A percentile compares a stretch with the other conserved stretches of the same genome.
Evolutionary conservation across 2,329 filamentous ascomycete species (phyloP).

Genomic region (Beauveria pseudobassiana): DNA sequence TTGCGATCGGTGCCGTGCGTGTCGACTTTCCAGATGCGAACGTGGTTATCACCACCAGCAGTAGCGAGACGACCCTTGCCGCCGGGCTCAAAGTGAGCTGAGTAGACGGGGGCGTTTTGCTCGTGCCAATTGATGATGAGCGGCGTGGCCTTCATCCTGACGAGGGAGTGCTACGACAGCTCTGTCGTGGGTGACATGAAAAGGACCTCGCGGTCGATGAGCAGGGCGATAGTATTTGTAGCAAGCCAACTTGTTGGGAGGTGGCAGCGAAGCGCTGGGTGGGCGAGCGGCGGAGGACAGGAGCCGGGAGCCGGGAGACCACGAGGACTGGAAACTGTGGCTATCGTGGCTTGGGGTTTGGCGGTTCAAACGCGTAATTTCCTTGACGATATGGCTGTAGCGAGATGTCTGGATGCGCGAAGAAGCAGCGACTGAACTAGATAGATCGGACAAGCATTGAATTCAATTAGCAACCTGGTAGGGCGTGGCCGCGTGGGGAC

Average conservation of each 20-base stretch:
- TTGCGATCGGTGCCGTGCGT: conserved; percentile 76
- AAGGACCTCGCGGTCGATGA: background rate
- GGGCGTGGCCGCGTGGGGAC: background rate
- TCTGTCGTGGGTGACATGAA: conserved; percentile 6
- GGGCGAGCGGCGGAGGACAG: background rate
- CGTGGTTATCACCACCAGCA: conserved; percentile 92
- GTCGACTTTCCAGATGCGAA: conserved; percentile 90
- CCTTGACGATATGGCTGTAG: background rate
- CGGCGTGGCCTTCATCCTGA: conserved; percentile 87
- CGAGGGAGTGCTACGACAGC: conserved; percentile 14
- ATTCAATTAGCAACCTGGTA: background rate
- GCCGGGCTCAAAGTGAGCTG: conserved; percentile 88
- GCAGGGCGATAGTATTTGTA: background rate
- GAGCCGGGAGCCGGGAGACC: background rate
- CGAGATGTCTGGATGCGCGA: background rate
- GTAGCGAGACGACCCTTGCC: conserved; percentile 90
- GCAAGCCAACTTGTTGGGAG: background rate
- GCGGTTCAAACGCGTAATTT: background rate
- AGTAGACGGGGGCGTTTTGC: conserved; percentile 94
- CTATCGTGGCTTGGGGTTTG: background rate
- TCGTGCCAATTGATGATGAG: conserved; percentile 99
- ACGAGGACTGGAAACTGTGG: background rate
- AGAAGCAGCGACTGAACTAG: background rate
- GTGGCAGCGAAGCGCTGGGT: background rate
- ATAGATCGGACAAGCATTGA: background rate